phyloP scores from a whole-genome alignment of 2,329 filamentous ascomycete genomes.

The Diaporthe humulicola region DNA sequence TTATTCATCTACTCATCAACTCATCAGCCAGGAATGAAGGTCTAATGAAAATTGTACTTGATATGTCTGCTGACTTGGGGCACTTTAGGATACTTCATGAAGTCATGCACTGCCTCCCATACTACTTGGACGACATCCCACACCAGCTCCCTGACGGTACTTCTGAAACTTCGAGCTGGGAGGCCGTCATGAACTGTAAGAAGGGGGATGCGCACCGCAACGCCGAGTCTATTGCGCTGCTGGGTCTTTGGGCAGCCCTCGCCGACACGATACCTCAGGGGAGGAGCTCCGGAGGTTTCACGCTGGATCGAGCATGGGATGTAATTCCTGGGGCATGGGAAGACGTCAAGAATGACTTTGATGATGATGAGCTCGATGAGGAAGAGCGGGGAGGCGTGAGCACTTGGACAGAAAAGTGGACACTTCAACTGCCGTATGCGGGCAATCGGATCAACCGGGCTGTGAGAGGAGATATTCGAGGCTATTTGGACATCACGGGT shows the following conservation, averaged over 20 bases:
- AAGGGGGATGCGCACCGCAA: conserved; percentile 34
- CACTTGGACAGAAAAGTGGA: conserved; percentile 17
- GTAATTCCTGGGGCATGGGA: conserved; percentile 23
- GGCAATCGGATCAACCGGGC: conserved; percentile 1
- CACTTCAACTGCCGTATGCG: conserved; percentile 3
- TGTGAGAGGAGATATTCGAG: neutral
- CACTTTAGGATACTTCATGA: conserved; percentile 24
- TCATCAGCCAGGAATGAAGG: neutral
- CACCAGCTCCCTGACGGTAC: neutral
- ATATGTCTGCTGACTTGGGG: neutral
- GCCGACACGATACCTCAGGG: conserved; percentile 18
- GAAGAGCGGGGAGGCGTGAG: conserved; percentile 7
- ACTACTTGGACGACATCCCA: conserved; percentile 24
- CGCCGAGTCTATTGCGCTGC: conserved; percentile 33
- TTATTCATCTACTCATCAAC: neutral
- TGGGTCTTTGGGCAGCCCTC: conserved; percentile 29
- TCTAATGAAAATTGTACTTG: neutral
- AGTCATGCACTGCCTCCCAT: conserved; percentile 28
- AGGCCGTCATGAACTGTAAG: conserved; percentile 29
- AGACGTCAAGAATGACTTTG: conserved; percentile 23
- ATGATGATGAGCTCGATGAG: conserved; percentile 22
- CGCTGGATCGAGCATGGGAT: conserved; percentile 29
- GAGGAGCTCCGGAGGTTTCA: conserved; percentile 11
- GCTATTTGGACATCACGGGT: conserved; percentile 22
- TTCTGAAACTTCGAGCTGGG: conserved; percentile 26